These are phyloP conservation scores for Aspergillus tanneri DNA, from an alignment of 2,329 filamentous ascomycete genomes.

Conservation along the genomic window DNA sequence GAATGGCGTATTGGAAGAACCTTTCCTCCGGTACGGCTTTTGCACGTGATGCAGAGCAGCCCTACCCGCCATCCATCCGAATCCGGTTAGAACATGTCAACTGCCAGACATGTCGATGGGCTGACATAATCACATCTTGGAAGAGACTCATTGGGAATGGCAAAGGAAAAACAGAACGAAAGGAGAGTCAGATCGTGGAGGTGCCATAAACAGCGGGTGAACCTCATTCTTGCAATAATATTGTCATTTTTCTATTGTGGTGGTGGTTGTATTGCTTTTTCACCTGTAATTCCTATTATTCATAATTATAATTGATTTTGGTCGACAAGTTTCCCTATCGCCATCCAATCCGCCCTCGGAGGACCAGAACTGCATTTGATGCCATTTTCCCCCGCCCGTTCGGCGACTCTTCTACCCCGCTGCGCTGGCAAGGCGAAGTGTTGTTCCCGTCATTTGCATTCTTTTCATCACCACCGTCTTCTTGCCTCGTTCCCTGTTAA, in stretches of 20 bases:
- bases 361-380: conserved; percentile 27
- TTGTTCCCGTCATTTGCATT: conserved; percentile 17
- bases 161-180: too few species aligned
- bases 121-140: conserved; percentile 3
- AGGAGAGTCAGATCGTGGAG: not conserved
- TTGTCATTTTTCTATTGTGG: not conserved
- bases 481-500: conserved; percentile 12
- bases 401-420: conserved; percentile 28
- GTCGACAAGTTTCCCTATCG: conserved; percentile 9
- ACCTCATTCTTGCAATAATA: not conserved
- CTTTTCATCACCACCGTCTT: conserved; percentile 19
- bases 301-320: not conserved
- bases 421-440: conserved; percentile 19
- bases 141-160: too few species aligned
- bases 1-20: conserved; percentile 21
- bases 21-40: conserved; percentile 26
- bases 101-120: not conserved
- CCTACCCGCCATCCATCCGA: conserved; percentile 16
- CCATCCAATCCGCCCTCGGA: conserved; percentile 9
- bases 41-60: conserved; percentile 27
- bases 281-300: not conserved
- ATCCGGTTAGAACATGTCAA: not conserved
- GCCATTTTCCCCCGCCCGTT: conserved; percentile 29
- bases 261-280: not conserved
- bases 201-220: not conserved